Evolutionary conservation across 2,329 filamentous ascomycete genomes (phyloP).

Genomic region (Fusarium sp.): DNA sequence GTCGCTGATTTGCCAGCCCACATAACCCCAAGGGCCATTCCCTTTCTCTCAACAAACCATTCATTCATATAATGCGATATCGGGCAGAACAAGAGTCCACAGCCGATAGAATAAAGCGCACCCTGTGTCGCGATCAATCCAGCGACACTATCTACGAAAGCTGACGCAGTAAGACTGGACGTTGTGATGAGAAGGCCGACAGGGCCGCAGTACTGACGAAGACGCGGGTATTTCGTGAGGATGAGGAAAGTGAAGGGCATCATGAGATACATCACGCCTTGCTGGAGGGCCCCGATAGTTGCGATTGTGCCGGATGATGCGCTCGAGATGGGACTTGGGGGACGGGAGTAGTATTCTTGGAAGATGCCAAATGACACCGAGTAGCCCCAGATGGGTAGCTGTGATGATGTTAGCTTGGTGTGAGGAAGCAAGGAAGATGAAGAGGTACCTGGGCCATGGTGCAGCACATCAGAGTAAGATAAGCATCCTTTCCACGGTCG

Average conservation of each 20-base stretch:
- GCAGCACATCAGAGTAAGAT: conserved; percentile 47
- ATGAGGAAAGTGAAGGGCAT: conserved; percentile 60
- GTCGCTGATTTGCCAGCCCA: conserved; percentile 59
- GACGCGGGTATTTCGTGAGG: conserved; percentile 55
- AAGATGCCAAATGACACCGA: conserved; percentile 71
- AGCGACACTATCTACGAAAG: conserved; percentile 60
- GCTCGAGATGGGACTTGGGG: conserved; percentile 60
- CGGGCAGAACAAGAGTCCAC: conserved; percentile 61
- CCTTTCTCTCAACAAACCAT: conserved; percentile 66
- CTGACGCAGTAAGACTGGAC: conserved; percentile 60
- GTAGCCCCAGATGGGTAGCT: conserved; percentile 36
- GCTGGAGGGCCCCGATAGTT: conserved; percentile 39
- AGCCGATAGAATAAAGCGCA: conserved; percentile 67
- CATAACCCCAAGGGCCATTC: conserved; percentile 69
- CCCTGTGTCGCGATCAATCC: conserved; percentile 69
- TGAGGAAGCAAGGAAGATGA: accelerated
- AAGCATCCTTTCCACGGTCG: conserved; percentile 46
- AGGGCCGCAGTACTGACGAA: conserved; percentile 55
- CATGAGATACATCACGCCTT: conserved; percentile 64
- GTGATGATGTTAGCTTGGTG: accelerated
- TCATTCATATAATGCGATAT: conserved; percentile 68
- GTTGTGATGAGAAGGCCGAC: conserved; percentile 60
- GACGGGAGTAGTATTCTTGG: conserved; percentile 71
- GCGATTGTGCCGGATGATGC: conserved; percentile 49
- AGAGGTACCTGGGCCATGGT: conserved; percentile 46